Percentiles rank a stretch among this genome's conserved stretches.
phyloP scores from a whole-genome alignment of 208 protist genomes.

The Trypanosoma mega region DNA sequence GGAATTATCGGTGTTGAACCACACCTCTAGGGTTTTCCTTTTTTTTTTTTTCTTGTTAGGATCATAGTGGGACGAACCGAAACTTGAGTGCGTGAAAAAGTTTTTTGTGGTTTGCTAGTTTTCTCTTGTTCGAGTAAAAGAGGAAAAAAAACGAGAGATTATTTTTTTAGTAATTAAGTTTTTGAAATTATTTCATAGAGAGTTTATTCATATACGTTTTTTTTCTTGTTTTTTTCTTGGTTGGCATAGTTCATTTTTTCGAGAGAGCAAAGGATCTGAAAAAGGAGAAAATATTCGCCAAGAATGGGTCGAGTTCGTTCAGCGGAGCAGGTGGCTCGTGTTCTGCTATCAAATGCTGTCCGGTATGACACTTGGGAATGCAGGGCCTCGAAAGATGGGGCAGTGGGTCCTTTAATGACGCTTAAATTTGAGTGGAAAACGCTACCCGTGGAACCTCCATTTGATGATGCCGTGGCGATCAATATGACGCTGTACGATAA shows the following conservation, averaged over 20 bases:
- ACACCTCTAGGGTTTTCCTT: conserved; percentile 3
- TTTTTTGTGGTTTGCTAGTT: too few species aligned
- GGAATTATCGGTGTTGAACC: not conserved
- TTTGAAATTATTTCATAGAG: too few species aligned
- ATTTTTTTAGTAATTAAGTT: not conserved
- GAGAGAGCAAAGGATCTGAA: not conserved
- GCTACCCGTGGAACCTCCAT: conserved; percentile 15
- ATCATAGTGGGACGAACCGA: not conserved
- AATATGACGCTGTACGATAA: conserved; percentile 78
- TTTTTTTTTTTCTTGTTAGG: not conserved
- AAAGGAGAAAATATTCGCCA: not conserved
- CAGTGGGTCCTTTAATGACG: conserved; percentile 34
- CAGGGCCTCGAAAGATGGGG: conserved; percentile 39
- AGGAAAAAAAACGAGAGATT: not conserved
- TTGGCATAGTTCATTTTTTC: too few species aligned
- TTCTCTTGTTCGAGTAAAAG: too few species aligned
- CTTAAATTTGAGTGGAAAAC: conserved; percentile 34
- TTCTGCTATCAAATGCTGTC: conserved; percentile 82
- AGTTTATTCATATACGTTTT: too few species aligned
- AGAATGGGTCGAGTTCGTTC: conserved; percentile 47
- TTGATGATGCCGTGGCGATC: conserved; percentile 37
- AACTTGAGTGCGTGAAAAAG: too few species aligned
- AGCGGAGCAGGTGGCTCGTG: conserved; percentile 78
- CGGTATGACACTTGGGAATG: conserved; percentile 87
- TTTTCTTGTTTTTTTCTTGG: too few species aligned